phyloP scores from a whole-genome alignment of 2,329 filamentous ascomycete genomes.

The Phaeosphaeriaceae sp. region DNA sequence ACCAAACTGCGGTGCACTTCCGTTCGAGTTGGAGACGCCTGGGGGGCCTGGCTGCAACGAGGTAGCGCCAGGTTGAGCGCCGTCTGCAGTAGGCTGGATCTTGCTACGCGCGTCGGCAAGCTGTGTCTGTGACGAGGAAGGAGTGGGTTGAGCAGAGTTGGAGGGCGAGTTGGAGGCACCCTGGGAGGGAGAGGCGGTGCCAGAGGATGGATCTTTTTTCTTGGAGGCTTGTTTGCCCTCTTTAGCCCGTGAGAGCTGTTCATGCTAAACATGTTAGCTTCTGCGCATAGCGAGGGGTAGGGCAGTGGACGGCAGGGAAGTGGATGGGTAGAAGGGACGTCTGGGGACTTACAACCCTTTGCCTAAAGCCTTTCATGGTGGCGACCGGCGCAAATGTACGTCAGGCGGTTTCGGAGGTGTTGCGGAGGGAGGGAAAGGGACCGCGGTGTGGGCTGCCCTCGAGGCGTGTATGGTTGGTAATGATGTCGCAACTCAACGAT shows the following conservation, averaged over 20 bases:
- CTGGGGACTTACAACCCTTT: constrained; percentile 83
- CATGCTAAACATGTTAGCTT: constrained; percentile 65
- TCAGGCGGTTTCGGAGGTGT: constrained; percentile 35
- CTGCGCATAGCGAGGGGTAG: constrained; percentile 37
- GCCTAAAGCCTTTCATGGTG: constrained; percentile 96
- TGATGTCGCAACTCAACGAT: constrained; percentile 31
- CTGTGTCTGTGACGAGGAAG: constrained; percentile 86
- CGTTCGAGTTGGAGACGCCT: constrained; percentile 37
- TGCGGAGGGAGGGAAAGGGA: constrained; percentile 34
- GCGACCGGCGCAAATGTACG: constrained; percentile 45
- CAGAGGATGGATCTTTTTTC: constrained; percentile 66
- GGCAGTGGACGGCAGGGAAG: constrained; percentile 26
- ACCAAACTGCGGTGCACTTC: constrained; percentile 40
- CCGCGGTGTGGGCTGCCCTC: constrained; percentile 29
- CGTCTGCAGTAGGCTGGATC: constrained; percentile 62
- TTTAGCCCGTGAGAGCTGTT: constrained; percentile 92
- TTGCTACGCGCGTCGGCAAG: constrained; percentile 87
- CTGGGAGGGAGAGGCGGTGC: constrained; percentile 79
- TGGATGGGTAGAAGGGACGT: constrained; percentile 30
- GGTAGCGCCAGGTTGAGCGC: constrained; percentile 27
- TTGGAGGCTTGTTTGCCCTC: constrained; percentile 75
- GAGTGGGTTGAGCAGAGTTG: constrained; percentile 71
- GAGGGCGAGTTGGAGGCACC: constrained; percentile 64
- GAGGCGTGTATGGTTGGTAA: constrained; percentile 22
- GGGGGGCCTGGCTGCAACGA: constrained; percentile 42